These are phyloP conservation scores for Priceomyces castillae DNA, from an alignment of 805 yeast genomes.

Conservation along the genomic window DNA sequence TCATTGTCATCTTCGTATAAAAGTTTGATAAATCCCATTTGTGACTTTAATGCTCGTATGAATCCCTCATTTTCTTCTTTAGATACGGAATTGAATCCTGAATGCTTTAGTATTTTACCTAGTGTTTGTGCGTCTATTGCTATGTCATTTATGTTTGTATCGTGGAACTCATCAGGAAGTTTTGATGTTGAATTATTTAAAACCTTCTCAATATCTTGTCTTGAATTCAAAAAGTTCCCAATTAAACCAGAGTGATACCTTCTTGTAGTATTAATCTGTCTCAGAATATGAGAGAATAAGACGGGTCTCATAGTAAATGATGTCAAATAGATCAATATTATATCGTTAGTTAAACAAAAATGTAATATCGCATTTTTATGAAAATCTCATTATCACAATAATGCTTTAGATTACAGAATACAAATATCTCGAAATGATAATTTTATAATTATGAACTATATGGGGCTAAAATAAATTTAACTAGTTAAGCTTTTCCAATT, in stretches of 20 bases:
- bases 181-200: conserved; percentile 16
- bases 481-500: conserved; percentile 21
- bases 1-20: conserved; percentile 23
- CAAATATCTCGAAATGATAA: too few relatives aligned
- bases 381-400: too few relatives aligned
- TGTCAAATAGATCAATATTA: too few relatives aligned
- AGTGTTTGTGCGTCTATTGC: conserved; percentile 16
- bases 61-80: conserved; percentile 18
- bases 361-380: too few relatives aligned
- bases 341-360: too few relatives aligned
- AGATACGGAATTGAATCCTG: conserved; percentile 31
- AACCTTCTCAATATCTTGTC: conserved; percentile 7
- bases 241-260: not conserved
- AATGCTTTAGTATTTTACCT: conserved; percentile 29
- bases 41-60: conserved; percentile 28
- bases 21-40: conserved; percentile 33
- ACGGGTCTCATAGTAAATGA: too few relatives aligned
- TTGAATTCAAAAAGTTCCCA: not conserved
- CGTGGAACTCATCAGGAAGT: conserved; percentile 14
- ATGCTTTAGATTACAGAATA: too few relatives aligned
- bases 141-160: conserved; percentile 4
- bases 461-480: not conserved
- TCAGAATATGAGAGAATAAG: too few relatives aligned
- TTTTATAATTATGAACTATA: not conserved
- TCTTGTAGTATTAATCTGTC: not conserved